phyloP scores from a whole-genome alignment of 176 grass and related monocot genomes.

The Poa annua region DNA sequence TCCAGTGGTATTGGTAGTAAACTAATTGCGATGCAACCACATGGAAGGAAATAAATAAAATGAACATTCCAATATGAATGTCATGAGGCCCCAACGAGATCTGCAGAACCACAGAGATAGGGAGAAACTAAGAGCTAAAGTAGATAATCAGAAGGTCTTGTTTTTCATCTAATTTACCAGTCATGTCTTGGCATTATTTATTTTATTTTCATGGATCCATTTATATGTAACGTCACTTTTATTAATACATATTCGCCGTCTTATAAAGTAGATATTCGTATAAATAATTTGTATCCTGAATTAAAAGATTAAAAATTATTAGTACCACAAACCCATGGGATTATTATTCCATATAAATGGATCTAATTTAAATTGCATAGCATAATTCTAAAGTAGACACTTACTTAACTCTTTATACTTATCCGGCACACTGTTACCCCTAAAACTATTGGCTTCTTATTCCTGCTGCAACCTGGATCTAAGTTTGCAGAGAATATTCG shows the following conservation, averaged over 20 bases:
- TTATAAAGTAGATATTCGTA: not conserved
- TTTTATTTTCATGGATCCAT: not conserved
- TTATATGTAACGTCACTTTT: not conserved
- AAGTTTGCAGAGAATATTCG: no score
- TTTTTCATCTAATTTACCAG: not conserved
- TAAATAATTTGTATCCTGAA: not conserved
- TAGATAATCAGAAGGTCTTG: not conserved
- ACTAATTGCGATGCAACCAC: not conserved
- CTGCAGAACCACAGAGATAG: slow-evolving; percentile 5
- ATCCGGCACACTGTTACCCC: no score
- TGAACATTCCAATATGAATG: not conserved
- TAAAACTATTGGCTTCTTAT: no score
- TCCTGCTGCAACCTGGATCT: no score
- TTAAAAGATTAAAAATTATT: not conserved
- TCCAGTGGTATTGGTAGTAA: slow-evolving; percentile 23
- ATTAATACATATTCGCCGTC: not conserved
- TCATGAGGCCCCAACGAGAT: not conserved
- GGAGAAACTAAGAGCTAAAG: not conserved
- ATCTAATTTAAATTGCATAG: slow-evolving; percentile 2
- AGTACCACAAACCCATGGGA: not conserved
- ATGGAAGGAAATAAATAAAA: slow-evolving; percentile 11
- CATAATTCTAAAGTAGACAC: no score
- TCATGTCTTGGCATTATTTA: not conserved
- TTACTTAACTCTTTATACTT: no score
- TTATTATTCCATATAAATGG: not conserved